These are phyloP conservation scores for Daphne laureola DNA, from an alignment of 441 rosid species.

Conservation along the genomic window DNA sequence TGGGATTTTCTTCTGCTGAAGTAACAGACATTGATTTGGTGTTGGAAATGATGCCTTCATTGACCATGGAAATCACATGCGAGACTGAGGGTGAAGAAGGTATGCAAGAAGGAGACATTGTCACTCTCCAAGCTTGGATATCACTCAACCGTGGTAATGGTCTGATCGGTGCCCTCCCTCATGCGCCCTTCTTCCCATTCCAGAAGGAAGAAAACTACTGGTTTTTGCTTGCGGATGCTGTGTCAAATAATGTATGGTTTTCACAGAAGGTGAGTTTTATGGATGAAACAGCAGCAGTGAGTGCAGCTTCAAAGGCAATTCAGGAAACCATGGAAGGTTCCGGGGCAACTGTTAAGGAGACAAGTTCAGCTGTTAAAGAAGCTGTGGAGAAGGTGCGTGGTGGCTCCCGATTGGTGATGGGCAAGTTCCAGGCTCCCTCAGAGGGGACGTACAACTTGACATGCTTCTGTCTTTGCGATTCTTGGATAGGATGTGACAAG, in stretches of 20 bases:
- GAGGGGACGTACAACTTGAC: constrained; percentile 87
- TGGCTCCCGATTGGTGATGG: constrained; percentile 85
- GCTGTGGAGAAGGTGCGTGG: constrained; percentile 73
- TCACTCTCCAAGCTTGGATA: constrained; percentile 87
- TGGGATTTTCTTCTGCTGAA: constrained; percentile 64
- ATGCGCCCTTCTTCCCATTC: constrained; percentile 82
- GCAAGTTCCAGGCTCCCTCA: constrained; percentile 74
- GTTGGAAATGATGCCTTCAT: constrained; percentile 87
- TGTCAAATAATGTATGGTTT: constrained; percentile 82
- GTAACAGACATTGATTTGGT: constrained; percentile 75
- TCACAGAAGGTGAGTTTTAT: constrained; percentile 93
- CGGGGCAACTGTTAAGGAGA: constrained; percentile 74
- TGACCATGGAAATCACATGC: constrained; percentile 70
- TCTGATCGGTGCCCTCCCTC: constrained; percentile 79
- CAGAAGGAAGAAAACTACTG: constrained; percentile 95
- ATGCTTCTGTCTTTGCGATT: constrained; percentile 78
- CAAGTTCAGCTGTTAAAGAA: constrained; percentile 49
- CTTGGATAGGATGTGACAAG: constrained; percentile 91
- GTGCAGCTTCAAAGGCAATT: constrained; percentile 82
- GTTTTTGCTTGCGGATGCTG: constrained; percentile 78
- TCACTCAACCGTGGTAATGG: constrained; percentile 75
- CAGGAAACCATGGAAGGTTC: constrained; percentile 91
- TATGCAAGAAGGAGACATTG: constrained; percentile 83
- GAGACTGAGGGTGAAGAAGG: constrained; percentile 99
- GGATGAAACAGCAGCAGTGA: constrained; percentile 80